Conservation (phyloP, 495 filamentous ascomycete species). For the Delitschia confertaspora region DNA sequence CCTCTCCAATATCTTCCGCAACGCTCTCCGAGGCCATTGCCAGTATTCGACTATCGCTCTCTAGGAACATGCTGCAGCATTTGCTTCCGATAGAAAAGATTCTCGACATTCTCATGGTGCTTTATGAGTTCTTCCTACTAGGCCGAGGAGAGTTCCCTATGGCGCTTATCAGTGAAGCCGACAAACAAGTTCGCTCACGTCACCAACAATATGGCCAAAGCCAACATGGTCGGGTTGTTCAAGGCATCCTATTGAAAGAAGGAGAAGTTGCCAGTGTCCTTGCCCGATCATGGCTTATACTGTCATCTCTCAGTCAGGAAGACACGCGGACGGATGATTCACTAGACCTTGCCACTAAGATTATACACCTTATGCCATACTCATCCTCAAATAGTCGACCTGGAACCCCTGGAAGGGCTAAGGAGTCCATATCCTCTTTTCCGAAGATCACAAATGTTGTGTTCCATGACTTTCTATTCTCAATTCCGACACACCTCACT, state of each 20-base stretch:
- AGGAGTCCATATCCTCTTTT: constrained; percentile 12
- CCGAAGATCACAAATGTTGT: constrained; percentile 28
- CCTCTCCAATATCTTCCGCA: constrained; percentile 62
- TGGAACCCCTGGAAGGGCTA: constrained; percentile 25
- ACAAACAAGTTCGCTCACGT: constrained; percentile 55
- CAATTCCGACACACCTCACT: constrained; percentile 60
- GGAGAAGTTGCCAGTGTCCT: constrained; percentile 72
- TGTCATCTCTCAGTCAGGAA: constrained; percentile 61
- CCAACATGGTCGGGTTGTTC: constrained; percentile 34
- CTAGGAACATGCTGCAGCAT: constrained; percentile 68
- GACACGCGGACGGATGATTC: constrained; percentile 65
- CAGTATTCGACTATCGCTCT: constrained; percentile 69
- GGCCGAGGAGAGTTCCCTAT: constrained; percentile 85
- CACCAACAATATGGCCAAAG: constrained; percentile 34
- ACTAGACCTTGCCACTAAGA: constrained; percentile 69
- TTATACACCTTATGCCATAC: constrained; percentile 58
- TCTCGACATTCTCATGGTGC: constrained; percentile 62
- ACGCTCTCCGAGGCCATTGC: constrained; percentile 61
- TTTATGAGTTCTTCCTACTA: constrained; percentile 81
- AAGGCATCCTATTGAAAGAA: constrained; percentile 67
- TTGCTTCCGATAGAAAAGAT: constrained; percentile 69
- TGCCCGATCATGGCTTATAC: constrained; percentile 62
- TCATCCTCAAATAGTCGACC: constrained; percentile 24
- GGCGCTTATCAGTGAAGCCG: constrained; percentile 73
- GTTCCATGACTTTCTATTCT: constrained; percentile 78